These are phyloP conservation scores for Pichia sp. DNA, from an alignment of 1,139 yeast species.

Conservation along the genomic window DNA sequence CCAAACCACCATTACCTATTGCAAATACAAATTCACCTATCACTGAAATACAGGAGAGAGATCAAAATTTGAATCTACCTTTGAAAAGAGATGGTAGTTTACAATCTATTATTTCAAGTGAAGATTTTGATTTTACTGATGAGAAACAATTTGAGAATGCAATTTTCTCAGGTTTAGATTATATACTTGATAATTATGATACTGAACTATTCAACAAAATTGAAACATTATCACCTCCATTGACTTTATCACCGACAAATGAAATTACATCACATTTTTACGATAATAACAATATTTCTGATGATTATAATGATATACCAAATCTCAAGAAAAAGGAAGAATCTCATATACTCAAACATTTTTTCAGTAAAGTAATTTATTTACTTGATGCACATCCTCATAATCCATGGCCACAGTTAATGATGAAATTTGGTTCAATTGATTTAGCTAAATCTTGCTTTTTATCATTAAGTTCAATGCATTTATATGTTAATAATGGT, in stretches of 20 bases:
- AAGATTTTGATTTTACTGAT: constrained; percentile 17
- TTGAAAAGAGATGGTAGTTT: constrained; percentile 2
- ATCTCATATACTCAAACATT: constrained; percentile 44
- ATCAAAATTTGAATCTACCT: too few relatives aligned
- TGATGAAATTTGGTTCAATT: constrained; percentile 46
- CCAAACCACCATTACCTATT: too few relatives aligned
- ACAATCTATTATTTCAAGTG: constrained; percentile 1
- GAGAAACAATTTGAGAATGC: constrained; percentile 26
- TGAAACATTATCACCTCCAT: neutral
- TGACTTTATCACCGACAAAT: neutral
- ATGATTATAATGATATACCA: constrained; percentile 1
- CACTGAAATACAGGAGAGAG: too few relatives aligned
- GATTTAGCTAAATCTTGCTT: constrained; percentile 50
- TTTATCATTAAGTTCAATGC: constrained; percentile 46
- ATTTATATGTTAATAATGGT: constrained; percentile 44
- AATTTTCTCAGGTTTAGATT: constrained; percentile 27
- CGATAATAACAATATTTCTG: too few relatives aligned
- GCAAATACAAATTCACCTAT: too few relatives aligned
- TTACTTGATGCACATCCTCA: constrained; percentile 50
- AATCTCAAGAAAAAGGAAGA: constrained; percentile 32
- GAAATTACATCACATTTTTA: neutral
- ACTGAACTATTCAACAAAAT: constrained; percentile 6
- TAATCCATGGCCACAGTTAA: constrained; percentile 52
- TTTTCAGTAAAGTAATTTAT: constrained; percentile 44
- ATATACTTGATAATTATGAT: constrained; percentile 18